These are phyloP conservation scores for Bruguiera hainesii DNA, from an alignment of 441 rosid species.

Conservation along the genomic window DNA sequence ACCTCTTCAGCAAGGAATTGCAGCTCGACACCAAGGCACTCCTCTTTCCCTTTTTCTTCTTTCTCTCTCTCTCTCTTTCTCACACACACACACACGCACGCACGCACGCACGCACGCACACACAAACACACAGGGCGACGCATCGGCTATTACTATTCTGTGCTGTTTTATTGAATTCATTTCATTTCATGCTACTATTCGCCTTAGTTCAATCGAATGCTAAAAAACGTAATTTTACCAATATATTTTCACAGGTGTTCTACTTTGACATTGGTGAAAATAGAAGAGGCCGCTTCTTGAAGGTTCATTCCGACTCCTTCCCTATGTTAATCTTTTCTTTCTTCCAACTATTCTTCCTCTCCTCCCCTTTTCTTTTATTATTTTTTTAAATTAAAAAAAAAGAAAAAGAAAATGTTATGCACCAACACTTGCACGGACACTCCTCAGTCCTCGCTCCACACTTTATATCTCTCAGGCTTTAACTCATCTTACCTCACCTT, in stretches of 20 bases:
- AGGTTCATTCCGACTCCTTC: slow-evolving; percentile 35
- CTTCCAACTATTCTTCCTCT: not conserved
- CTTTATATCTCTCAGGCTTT: too few relatives aligned
- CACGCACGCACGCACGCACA: too few relatives aligned
- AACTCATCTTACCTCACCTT: too few relatives aligned
- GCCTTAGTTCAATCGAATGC: too few relatives aligned
- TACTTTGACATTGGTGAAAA: slow-evolving; percentile 80
- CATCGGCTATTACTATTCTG: not conserved
- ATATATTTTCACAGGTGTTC: slow-evolving; percentile 39
- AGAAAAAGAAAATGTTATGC: too few relatives aligned
- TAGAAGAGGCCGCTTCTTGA: slow-evolving; percentile 87
- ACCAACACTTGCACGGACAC: too few relatives aligned
- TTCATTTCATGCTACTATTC: not conserved
- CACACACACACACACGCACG: too few relatives aligned
- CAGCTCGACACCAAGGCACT: slow-evolving; percentile 88
- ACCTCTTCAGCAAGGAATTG: slow-evolving; percentile 85
- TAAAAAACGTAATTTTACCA: too few relatives aligned
- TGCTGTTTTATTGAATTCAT: not conserved
- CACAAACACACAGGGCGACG: too few relatives aligned
- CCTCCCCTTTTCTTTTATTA: too few relatives aligned
- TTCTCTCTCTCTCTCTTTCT: not conserved
- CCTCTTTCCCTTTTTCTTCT: not conserved
- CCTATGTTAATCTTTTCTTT: slow-evolving; percentile 2
- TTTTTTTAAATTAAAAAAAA: too few relatives aligned
- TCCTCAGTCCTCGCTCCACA: too few relatives aligned